Evolutionary conservation across 768 basidiomycete species (phyloP).

Genomic region (Xerocomellus intermedius): DNA sequence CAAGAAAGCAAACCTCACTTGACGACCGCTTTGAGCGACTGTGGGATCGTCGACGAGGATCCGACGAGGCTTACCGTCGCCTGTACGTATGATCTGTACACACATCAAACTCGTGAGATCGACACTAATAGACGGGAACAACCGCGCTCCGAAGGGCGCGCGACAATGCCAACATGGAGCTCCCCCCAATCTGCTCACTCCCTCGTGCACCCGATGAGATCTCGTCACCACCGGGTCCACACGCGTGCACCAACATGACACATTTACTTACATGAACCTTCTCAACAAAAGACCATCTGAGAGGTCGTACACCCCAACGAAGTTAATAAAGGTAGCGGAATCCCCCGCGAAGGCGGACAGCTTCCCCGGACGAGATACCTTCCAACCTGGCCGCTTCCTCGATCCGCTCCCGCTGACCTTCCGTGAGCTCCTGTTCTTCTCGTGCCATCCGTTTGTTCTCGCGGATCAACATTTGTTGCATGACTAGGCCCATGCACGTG

Average conservation of each 20-base stretch:
- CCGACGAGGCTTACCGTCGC: constrained; percentile 61
- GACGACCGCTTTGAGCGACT: constrained; percentile 44
- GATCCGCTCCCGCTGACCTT: constrained; percentile 47
- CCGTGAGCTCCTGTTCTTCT: constrained; percentile 44
- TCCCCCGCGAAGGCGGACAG: constrained; percentile 52
- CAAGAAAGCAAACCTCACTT: too few species aligned
- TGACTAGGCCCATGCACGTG: constrained; percentile 30
- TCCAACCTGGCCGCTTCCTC: constrained; percentile 59
- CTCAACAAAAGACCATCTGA: not conserved
- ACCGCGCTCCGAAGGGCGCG: too few species aligned
- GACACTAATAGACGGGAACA: too few species aligned
- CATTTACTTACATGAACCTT: not conserved
- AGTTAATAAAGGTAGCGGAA: constrained; percentile 28
- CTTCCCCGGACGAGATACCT: constrained; percentile 59
- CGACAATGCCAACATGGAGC: too few species aligned
- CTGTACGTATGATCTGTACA: constrained; percentile 65
- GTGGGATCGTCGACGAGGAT: constrained; percentile 58
- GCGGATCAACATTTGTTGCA: constrained; percentile 44
- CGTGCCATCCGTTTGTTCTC: constrained; percentile 52
- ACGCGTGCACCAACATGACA: too few species aligned
- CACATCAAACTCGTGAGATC: not conserved
- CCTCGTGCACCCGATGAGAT: too few species aligned
- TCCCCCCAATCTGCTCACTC: too few species aligned
- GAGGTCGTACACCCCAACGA: not conserved
- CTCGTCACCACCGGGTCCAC: too few species aligned